phyloP scores from a whole-genome alignment of 768 basidiomycete species.

The Mycena haematopus region DNA sequence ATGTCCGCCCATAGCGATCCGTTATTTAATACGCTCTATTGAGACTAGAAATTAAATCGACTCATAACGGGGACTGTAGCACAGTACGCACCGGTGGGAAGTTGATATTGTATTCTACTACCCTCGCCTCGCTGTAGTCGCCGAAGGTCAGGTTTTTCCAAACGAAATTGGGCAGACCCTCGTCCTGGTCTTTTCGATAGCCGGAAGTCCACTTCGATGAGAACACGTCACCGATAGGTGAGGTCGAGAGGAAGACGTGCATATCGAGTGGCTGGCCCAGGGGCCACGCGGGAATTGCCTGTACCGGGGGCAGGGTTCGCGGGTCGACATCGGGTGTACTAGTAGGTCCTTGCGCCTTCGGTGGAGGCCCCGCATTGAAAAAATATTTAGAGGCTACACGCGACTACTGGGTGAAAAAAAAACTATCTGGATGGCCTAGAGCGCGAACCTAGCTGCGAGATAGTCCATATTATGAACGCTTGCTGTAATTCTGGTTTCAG shows the following conservation, averaged over 20 bases:
- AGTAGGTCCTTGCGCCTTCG: neutral
- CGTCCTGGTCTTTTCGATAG: conserved; percentile 54
- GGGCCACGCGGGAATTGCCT: conserved; percentile 64
- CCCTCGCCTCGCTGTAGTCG: conserved; percentile 69
- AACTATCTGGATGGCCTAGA: conserved; percentile 10
- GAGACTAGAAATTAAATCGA: conserved; percentile 1
- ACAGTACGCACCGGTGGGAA: conserved; percentile 65
- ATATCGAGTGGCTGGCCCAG: conserved; percentile 67
- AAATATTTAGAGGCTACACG: conserved; percentile 52
- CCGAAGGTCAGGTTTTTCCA: conserved; percentile 85
- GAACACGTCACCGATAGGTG: conserved; percentile 67
- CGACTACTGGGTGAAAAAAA: conserved; percentile 11
- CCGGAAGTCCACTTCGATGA: conserved; percentile 56
- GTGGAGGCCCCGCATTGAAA: conserved; percentile 33
- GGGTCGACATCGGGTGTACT: conserved; percentile 45
- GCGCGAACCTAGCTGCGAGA: conserved; percentile 56
- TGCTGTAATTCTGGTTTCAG: conserved; percentile 49
- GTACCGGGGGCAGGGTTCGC: conserved; percentile 57
- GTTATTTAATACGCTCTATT: conserved; percentile 77
- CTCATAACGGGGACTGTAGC: conserved; percentile 3
- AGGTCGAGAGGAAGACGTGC: conserved; percentile 77
- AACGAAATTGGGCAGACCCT: conserved; percentile 66
- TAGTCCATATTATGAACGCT: conserved; percentile 68
- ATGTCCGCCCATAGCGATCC: conserved; percentile 86
- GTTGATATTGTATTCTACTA: conserved; percentile 61